Conservation (phyloP, 805 yeast genomes). For the Metschnikowia henanensis region DNA sequence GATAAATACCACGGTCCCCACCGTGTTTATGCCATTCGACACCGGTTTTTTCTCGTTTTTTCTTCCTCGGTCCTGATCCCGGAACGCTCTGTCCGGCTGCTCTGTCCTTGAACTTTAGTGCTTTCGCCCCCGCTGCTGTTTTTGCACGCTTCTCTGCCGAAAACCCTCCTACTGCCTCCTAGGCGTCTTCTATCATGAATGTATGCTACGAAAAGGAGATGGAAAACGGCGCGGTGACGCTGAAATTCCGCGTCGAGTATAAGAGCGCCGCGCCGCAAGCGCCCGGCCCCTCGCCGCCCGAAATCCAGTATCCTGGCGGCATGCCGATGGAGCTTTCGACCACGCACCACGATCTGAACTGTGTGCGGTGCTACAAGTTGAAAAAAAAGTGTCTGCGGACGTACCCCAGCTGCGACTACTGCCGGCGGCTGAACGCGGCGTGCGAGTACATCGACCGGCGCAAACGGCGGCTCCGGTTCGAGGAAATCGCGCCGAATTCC, state of each 20-base stretch:
- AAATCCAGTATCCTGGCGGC: conserved; percentile 6
- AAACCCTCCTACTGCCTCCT: background rate
- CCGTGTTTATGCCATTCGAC: background rate
- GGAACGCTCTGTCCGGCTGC: no score
- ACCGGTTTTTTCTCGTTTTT: background rate
- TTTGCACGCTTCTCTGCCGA: no score
- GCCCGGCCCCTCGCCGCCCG: conserved; percentile 1
- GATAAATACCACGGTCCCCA: background rate
- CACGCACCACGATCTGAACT: conserved; percentile 38
- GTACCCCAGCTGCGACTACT: conserved; percentile 39
- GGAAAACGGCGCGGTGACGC: conserved; percentile 40
- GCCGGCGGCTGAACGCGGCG: conserved; percentile 33
- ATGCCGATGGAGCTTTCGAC: conserved; percentile 12
- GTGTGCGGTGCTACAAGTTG: conserved; percentile 40
- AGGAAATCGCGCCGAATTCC: conserved; percentile 1
- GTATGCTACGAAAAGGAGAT: conserved; percentile 36
- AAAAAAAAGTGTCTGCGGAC: conserved; percentile 43
- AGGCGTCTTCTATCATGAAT: conserved; percentile 25
- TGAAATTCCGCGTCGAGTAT: conserved; percentile 31
- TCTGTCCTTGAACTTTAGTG: background rate
- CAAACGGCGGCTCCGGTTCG: conserved; percentile 23
- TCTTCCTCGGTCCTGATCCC: background rate
- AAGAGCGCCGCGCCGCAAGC: background rate
- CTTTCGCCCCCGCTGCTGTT: background rate
- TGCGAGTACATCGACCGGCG: conserved; percentile 39